A percentile compares a stretch with the other conserved stretches of the same genome.
phyloP scores from a whole-genome alignment of 345 rosid genomes.

The Populus alba region DNA sequence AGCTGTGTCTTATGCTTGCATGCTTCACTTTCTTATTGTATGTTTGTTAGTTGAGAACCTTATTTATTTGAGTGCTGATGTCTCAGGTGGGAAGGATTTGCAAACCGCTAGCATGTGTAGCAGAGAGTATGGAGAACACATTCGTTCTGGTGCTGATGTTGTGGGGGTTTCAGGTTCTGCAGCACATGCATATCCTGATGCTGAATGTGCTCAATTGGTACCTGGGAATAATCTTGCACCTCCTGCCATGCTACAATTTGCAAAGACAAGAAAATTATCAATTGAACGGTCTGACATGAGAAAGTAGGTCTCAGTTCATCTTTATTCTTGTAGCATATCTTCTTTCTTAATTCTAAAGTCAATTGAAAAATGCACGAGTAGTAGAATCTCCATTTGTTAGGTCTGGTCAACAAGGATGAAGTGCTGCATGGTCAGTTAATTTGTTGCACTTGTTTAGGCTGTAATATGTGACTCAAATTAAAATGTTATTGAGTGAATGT shows the following conservation, averaged over 20 bases:
- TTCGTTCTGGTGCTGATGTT: conserved; percentile 40
- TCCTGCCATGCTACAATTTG: conserved; percentile 77
- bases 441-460: background rate
- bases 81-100: conserved; percentile 42
- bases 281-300: conserved; percentile 78
- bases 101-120: conserved; percentile 33
- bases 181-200: conserved; percentile 57
- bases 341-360: background rate
- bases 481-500: background rate
- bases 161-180: conserved; percentile 53
- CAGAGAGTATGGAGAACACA: conserved; percentile 38
- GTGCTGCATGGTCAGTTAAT: background rate
- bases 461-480: background rate
- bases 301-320: conserved; percentile 51
- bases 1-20: background rate
- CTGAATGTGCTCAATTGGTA: conserved; percentile 61
- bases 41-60: background rate
- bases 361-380: background rate
- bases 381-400: background rate
- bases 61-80: conserved; percentile 32
- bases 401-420: background rate
- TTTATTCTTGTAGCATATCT: background rate
- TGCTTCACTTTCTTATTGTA: background rate
- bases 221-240: conserved; percentile 61
- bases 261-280: conserved; percentile 90